phyloP scores from a whole-genome alignment of 768 basidiomycete genomes.

The Tricholoma bakamatsutake region DNA sequence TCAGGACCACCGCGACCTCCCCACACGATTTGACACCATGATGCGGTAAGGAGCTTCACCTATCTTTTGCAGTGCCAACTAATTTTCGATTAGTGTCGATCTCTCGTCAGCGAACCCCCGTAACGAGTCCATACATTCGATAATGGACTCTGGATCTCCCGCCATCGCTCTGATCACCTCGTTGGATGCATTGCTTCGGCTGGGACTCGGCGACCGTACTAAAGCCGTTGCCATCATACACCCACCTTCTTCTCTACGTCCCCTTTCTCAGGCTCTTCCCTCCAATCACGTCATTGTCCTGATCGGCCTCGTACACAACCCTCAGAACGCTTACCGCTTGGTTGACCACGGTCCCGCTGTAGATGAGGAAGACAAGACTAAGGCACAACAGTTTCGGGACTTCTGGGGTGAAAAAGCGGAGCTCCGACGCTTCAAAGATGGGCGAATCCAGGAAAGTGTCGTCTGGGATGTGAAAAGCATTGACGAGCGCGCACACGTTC shows the following conservation, averaged over 20 bases:
- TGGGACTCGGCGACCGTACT: conserved; percentile 70
- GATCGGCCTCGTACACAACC: conserved; percentile 73
- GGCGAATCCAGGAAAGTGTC: conserved; percentile 87
- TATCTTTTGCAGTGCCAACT: not conserved
- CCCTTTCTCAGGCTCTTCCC: conserved; percentile 50
- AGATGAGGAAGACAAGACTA: conserved; percentile 48
- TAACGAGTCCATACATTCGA: conserved; percentile 36
- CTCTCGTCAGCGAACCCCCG: conserved; percentile 42
- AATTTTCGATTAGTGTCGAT: conserved; percentile 43
- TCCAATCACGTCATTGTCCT: conserved; percentile 44
- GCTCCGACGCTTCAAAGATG: conserved; percentile 92
- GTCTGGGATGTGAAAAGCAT: conserved; percentile 87
- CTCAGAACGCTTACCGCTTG: conserved; percentile 69
- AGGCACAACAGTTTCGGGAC: conserved; percentile 59
- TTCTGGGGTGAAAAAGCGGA: conserved; percentile 94
- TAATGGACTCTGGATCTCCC: conserved; percentile 56
- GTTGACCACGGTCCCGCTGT: conserved; percentile 90
- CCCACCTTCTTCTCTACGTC: conserved; percentile 37
- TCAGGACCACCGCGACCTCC: conserved; percentile 57
- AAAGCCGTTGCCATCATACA: conserved; percentile 60
- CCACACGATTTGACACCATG: conserved; percentile 68
- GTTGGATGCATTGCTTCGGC: conserved; percentile 44
- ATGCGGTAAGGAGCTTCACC: conserved; percentile 42
- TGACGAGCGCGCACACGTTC: conserved; percentile 78
- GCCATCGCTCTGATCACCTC: conserved; percentile 50